Evolutionary conservation across 495 filamentous ascomycete species (phyloP), one percentile per base, ranked within the genome.

Genomic region (Annulohypoxylon nitens): DNA sequence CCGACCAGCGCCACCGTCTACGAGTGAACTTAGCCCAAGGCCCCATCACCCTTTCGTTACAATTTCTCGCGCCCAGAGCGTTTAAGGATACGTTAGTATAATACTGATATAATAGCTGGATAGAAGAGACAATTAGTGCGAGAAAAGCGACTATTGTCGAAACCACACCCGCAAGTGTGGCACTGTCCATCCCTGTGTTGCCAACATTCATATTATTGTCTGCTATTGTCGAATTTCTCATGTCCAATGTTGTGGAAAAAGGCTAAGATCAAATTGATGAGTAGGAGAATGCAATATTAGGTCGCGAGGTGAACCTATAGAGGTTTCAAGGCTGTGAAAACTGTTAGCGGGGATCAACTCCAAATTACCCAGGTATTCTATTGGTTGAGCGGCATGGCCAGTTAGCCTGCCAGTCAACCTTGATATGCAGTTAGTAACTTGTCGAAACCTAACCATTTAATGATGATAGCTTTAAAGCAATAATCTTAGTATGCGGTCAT

Each of bases 31-130:
- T 67, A 18, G 80, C 76, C 85, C 84, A 87, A 8, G 73, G 70
- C 2, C 85, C 84, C 77, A 83, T 84, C 16, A 86, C 84, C 34
- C 74, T 76, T 39, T 81, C 76, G 45, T 76, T 77, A 71, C 82
- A 85, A 45, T 82, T 82, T 2, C 80, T 69, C 34, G 80, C 82
- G 2, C 81, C 83, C 6, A 78, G 76, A 0, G 83, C 82, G 33
- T 70, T 65, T 10, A 65, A 48, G 2, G 54, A 66, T 10, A 59
- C 66, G 12, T 81, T 82, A 0, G 83, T 79, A 18, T 79, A 78
- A 67, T 84, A 85, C 58, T 84, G 81, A 55, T 83, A 83, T 37
- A 81, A 55, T n/a, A 83, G 73, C 65, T 85, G 83, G 16, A 80
- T 74, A 25, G 79, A 47, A 23, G 81, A 82, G 23, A 81, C 78